Evolutionary conservation across 1,139 yeast species (phyloP).

Genomic region (Ogataea hybrid): DNA sequence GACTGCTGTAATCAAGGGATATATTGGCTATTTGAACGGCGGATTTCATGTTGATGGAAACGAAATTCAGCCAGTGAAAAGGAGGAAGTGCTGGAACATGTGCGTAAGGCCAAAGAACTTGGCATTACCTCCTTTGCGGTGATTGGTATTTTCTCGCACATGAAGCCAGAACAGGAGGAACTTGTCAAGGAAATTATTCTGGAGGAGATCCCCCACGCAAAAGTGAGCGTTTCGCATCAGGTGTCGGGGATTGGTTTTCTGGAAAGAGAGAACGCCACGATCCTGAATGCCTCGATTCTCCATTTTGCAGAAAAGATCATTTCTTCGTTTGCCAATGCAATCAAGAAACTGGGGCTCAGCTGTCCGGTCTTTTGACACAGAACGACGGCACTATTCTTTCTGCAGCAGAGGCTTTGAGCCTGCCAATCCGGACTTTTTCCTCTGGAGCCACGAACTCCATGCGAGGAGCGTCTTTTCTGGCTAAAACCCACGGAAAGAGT

Average conservation of each 20-base stretch:
- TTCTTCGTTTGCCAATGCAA: slow-evolving; percentile 30
- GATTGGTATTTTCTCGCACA: slow-evolving; percentile 32
- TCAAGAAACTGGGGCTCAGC: slow-evolving; percentile 26
- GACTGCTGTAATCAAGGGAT: slow-evolving; percentile 28
- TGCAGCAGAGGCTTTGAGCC: slow-evolving; percentile 28
- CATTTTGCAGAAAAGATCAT: slow-evolving; percentile 33
- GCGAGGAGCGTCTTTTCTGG: slow-evolving; percentile 36
- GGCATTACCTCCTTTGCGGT: slow-evolving; percentile 32
- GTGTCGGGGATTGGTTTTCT: slow-evolving; percentile 34
- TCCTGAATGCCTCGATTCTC: slow-evolving; percentile 35
- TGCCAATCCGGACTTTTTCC: slow-evolving; percentile 35
- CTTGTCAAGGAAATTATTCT: slow-evolving; percentile 28
- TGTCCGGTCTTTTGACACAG: slow-evolving; percentile 35
- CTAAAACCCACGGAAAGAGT: slow-evolving; percentile 24
- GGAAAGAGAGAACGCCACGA: slow-evolving; percentile 35
- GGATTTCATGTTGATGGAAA: slow-evolving; percentile 34
- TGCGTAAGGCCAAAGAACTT: slow-evolving; percentile 23
- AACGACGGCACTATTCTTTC: slow-evolving; percentile 36
- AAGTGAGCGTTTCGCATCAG: slow-evolving; percentile 31
- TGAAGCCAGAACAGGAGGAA: slow-evolving; percentile 31
- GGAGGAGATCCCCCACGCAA: slow-evolving; percentile 23
- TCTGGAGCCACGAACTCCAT: slow-evolving; percentile 39
- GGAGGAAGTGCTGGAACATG: slow-evolving; percentile 25
- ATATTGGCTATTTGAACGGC: slow-evolving; percentile 30
- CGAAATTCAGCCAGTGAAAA: slow-evolving; percentile 30